Conservation (phyloP, 129 eudicot species). For the Escallonia rubra region DNA sequence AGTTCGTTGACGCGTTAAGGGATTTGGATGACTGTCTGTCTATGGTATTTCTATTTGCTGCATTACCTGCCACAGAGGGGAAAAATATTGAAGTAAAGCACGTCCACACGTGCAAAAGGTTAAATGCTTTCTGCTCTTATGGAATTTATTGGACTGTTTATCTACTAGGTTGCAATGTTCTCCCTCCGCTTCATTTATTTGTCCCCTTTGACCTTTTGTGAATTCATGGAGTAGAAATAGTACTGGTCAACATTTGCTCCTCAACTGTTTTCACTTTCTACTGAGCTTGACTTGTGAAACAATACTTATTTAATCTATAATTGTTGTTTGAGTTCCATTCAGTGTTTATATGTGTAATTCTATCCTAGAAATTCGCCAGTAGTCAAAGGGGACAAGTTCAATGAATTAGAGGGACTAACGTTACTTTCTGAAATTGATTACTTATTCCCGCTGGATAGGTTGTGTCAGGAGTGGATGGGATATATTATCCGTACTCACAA, state of each 20-base stretch:
- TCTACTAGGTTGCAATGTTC: neutral
- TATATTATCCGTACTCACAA: conserved; percentile 84
- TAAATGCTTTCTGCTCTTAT: neutral
- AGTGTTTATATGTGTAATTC: too few relatives aligned
- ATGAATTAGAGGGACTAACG: too few relatives aligned
- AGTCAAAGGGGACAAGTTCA: too few relatives aligned
- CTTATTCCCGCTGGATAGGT: conserved; percentile 23
- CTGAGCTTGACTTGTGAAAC: too few relatives aligned
- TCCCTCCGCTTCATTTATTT: neutral
- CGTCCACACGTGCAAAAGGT: conserved; percentile 84
- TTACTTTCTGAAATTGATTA: too few relatives aligned
- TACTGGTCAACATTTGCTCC: neutral
- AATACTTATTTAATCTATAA: too few relatives aligned
- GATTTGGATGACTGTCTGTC: conserved; percentile 89
- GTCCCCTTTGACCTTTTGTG: neutral
- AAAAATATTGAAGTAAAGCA: conserved; percentile 63
- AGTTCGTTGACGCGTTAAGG: conserved; percentile 75
- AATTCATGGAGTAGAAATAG: neutral
- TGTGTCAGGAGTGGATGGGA: conserved; percentile 96
- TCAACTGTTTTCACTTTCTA: neutral
- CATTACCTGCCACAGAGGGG: conserved; percentile 76
- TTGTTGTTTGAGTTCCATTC: too few relatives aligned
- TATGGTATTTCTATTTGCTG: conserved; percentile 90
- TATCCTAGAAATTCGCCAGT: too few relatives aligned
- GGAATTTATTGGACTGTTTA: too few relatives aligned